phyloP scores from a whole-genome alignment of 805 yeast species.

The Candida dajiaensis region DNA sequence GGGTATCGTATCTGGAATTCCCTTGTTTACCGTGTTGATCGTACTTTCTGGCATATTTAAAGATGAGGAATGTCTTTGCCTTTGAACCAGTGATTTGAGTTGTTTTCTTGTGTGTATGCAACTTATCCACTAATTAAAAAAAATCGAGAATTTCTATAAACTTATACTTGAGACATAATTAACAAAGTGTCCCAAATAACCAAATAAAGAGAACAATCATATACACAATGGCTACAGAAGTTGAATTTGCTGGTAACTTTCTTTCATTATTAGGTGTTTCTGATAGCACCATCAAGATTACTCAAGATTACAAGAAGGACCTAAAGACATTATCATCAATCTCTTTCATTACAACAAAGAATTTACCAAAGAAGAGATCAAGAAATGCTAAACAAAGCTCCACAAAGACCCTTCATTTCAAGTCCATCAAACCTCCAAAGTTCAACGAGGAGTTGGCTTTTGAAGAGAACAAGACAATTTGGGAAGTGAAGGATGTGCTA shows the following conservation, averaged over 20 bases:
- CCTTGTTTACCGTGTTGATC: slow-evolving; percentile 13
- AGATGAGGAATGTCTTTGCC: too few species aligned
- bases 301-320: slow-evolving; percentile 11
- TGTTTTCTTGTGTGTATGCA: too few species aligned
- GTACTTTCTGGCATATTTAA: background rate
- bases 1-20: slow-evolving; percentile 15
- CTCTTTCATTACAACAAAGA: slow-evolving; percentile 9
- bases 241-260: slow-evolving; percentile 15
- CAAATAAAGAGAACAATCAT: background rate
- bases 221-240: slow-evolving; percentile 7
- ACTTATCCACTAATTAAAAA: too few species aligned
- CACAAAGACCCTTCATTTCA: slow-evolving; percentile 28
- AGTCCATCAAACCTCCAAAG: slow-evolving; percentile 71
- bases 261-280: slow-evolving; percentile 16
- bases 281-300: slow-evolving; percentile 1
- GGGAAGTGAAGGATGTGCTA: slow-evolving; percentile 25
- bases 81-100: too few species aligned
- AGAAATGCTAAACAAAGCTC: background rate
- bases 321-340: slow-evolving; percentile 3
- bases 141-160: background rate
- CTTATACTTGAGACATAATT: too few species aligned
- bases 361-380: slow-evolving; percentile 25
- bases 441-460: slow-evolving; percentile 34
- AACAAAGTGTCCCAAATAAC: too few species aligned
- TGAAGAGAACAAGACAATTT: slow-evolving; percentile 25